These are phyloP conservation scores for Trametes villosa DNA, from an alignment of 768 basidiomycete species.

Conservation along the genomic window DNA sequence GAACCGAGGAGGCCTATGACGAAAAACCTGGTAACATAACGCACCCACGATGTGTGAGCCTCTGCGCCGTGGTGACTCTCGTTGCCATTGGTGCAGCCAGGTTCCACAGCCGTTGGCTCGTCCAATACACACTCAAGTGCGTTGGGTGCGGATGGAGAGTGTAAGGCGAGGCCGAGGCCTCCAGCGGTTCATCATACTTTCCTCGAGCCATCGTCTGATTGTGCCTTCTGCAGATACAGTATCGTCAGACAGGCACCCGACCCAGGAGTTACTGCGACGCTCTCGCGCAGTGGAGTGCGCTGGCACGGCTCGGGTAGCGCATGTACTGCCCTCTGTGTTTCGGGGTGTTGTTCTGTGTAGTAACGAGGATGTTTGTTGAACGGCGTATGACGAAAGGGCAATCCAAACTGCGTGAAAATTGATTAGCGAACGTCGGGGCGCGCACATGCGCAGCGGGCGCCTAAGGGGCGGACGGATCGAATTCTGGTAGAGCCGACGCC, in stretches of 20 bases:
- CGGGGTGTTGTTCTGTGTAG: not conserved
- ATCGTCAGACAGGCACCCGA: not conserved
- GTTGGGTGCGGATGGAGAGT: conserved; percentile 76
- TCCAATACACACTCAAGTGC: conserved; percentile 26
- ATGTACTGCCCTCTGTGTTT: too few relatives aligned
- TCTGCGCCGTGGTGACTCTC: conserved; percentile 13
- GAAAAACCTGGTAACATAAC: conserved; percentile 91
- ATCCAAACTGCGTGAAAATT: not conserved
- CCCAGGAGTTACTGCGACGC: too few relatives aligned
- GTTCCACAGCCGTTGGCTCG: conserved; percentile 27
- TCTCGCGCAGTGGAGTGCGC: too few relatives aligned
- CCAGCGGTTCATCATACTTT: not conserved
- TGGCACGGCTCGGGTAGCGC: too few relatives aligned
- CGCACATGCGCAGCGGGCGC: conserved; percentile 3
- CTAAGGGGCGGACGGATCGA: not conserved
- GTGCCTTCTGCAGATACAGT: conserved; percentile 2
- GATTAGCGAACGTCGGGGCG: not conserved
- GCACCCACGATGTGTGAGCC: conserved; percentile 58
- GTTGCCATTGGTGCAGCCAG: not conserved
- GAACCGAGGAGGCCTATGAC: conserved; percentile 54
- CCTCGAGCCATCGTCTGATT: conserved; percentile 6
- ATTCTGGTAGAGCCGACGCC: conserved; percentile 8
- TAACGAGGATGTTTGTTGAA: not conserved
- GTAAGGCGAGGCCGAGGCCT: conserved; percentile 89
- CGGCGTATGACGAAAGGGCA: not conserved